A percentile compares a stretch with the other conserved stretches of the same genome.
phyloP scores from a whole-genome alignment of 768 basidiomycete species.

The Collybiopsis confluens region DNA sequence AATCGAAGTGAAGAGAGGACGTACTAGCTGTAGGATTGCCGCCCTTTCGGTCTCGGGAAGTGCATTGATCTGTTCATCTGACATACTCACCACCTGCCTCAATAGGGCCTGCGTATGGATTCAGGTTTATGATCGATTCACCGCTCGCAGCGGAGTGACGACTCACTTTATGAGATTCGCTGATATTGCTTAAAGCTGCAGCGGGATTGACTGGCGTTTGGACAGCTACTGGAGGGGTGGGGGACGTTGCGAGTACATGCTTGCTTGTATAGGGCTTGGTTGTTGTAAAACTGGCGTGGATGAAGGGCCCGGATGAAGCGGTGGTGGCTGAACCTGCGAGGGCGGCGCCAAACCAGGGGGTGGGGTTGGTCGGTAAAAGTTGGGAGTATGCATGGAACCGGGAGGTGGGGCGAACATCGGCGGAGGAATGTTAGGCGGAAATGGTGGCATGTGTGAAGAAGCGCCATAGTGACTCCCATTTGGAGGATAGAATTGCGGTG shows the following conservation, averaged over 20 bases:
- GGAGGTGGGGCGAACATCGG: conserved; percentile 1
- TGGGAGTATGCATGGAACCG: background rate
- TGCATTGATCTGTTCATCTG: conserved; percentile 77
- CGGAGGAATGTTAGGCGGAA: conserved; percentile 1
- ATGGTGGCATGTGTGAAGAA: background rate
- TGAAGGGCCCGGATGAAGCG: background rate
- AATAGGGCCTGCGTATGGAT: conserved; percentile 58
- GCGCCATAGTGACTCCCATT: background rate
- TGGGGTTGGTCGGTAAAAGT: conserved; percentile 2
- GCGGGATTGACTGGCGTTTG: background rate
- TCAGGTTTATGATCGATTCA: background rate
- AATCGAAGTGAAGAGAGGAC: conserved; percentile 12
- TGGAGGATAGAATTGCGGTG: conserved; percentile 25
- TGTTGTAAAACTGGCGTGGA: conserved; percentile 3
- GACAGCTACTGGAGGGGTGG: background rate
- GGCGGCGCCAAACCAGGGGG: conserved; percentile 1
- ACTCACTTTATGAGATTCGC: conserved; percentile 7
- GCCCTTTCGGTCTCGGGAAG: conserved; percentile 75
- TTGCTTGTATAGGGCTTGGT: background rate
- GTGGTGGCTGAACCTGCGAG: background rate
- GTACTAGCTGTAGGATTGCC: conserved; percentile 79
- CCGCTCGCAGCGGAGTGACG: background rate
- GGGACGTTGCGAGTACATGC: background rate
- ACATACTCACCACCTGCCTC: conserved; percentile 79
- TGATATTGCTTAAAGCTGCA: background rate